phyloP scores from a whole-genome alignment of 2,329 filamentous ascomycete genomes.

The Hymenoscyphus albidus region DNA sequence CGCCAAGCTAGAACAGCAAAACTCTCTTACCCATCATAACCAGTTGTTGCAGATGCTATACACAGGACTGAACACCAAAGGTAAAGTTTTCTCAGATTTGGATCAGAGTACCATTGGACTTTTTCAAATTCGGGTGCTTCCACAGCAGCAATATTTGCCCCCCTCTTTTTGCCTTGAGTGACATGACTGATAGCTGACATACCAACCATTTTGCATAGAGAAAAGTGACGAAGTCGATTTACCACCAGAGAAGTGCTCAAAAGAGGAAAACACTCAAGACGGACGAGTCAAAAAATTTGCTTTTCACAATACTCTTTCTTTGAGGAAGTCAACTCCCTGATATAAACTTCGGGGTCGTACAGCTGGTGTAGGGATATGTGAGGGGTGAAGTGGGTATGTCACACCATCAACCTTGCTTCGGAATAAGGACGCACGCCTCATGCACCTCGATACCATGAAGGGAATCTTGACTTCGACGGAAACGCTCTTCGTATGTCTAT shows the following conservation, averaged over 20 bases:
- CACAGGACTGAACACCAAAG: constrained; percentile 50
- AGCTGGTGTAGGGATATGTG: constrained; percentile 4
- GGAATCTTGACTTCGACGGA: constrained; percentile 8
- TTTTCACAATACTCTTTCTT: background rate
- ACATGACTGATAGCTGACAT: constrained; percentile 5
- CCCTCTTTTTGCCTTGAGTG: constrained; percentile 4
- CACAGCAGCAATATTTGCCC: constrained; percentile 34
- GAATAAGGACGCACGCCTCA: constrained; percentile 6
- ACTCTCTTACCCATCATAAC: constrained; percentile 50
- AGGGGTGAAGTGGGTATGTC: constrained; percentile 6
- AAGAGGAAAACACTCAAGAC: background rate
- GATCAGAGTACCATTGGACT: constrained; percentile 54
- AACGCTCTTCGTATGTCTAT: constrained; percentile 18
- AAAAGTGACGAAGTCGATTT: background rate
- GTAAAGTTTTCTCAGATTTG: constrained; percentile 54
- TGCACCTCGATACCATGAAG: constrained; percentile 13
- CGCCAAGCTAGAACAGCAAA: background rate
- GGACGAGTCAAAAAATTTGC: background rate
- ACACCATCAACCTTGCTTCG: constrained; percentile 10
- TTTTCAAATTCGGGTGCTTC: constrained; percentile 50
- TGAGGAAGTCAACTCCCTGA: background rate
- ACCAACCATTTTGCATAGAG: constrained; percentile 11
- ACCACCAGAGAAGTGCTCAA: background rate
- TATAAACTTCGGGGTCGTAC: constrained; percentile 9
- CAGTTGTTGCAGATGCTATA: constrained; percentile 57